phyloP scores from a whole-genome alignment of 169 alveolate species.

The Sarcocystis neurona region DNA sequence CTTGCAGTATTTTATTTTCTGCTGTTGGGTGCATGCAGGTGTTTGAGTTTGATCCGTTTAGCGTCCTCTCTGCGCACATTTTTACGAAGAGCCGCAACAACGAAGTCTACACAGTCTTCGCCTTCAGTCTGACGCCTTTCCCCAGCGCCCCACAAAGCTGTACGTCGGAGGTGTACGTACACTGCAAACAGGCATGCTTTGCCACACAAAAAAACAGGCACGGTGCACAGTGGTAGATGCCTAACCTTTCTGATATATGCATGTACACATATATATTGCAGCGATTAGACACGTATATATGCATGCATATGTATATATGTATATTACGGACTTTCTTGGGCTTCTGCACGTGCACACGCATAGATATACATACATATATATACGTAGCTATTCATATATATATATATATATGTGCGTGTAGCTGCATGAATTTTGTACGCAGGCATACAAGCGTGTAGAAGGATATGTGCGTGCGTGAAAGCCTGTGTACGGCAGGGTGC shows the following conservation, averaged over 20 bases:
- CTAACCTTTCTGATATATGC: background rate
- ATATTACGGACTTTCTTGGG: no score
- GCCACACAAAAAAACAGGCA: no score
- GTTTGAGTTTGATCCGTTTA: conserved; percentile 44
- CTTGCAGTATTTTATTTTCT: background rate
- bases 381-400: background rate
- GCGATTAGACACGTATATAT: background rate
- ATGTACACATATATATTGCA: background rate
- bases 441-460: background rate
- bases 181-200: no score
- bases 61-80: conserved; percentile 54
- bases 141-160: background rate
- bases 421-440: background rate
- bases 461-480: background rate
- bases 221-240: no score
- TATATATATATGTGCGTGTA: background rate
- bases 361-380: no score
- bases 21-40: conserved; percentile 11
- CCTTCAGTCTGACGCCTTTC: conserved; percentile 35
- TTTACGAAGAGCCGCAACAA: conserved; percentile 44
- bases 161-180: no score
- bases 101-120: conserved; percentile 38
- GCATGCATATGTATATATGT: no score
- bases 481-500: background rate
- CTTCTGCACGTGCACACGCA: background rate